Base-by-base conservation (phyloP, 805 yeast species). In the Sugiyamaella chiloensis region DNA sequence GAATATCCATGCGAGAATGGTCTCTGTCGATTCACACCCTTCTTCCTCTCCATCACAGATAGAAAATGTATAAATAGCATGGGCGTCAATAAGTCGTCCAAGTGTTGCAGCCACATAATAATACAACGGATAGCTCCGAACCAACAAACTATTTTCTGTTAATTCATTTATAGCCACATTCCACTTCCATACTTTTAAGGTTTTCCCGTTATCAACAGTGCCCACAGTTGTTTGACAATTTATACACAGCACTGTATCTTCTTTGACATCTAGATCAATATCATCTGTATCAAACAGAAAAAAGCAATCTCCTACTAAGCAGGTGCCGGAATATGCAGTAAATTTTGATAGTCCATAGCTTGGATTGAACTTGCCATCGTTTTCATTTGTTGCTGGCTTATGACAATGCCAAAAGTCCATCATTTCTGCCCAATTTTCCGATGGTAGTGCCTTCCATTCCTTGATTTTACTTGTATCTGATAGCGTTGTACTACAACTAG, bases 401-500 rank as follows among this genome's bases (percentile, higher is more conserved):
- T 91, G 97, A 61, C 99, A 91, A 63, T 91, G 97, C 99, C 99
- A 91, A 55, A 85, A 85, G 49, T 91, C 98, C 95, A 91, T 85
- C 76, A 93, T 69, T 62, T 91, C 99, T 11, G 84, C 80, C 99
- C 99, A 91, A 42, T 79, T 71, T 60, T 89, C 97, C 1, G 95
- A 85, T 0, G 99, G 99, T 81, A 91, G 78, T 31, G 86, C 86
- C 42, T 60, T 57, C 63, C 63, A 63, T 5, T 41, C 40, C 5
- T 40, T 23, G 32, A 36, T 46, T 26, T 21, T 11, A 24, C 16
- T 24, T 42, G 29, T 42, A 40, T 17, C 54, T 26, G 23, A 40
- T 9, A 40, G 40, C 32, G 14, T 32, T 14, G 20, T 26, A 32
- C 31, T 35, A 29, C 52, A 51, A 6, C 21, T 19, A 7, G 14